A percentile compares a stretch with the other conserved stretches of the same genome.
Conservation (phyloP, 2,329 filamentous ascomycete genomes). For the Colletotrichum tofieldiae region DNA sequence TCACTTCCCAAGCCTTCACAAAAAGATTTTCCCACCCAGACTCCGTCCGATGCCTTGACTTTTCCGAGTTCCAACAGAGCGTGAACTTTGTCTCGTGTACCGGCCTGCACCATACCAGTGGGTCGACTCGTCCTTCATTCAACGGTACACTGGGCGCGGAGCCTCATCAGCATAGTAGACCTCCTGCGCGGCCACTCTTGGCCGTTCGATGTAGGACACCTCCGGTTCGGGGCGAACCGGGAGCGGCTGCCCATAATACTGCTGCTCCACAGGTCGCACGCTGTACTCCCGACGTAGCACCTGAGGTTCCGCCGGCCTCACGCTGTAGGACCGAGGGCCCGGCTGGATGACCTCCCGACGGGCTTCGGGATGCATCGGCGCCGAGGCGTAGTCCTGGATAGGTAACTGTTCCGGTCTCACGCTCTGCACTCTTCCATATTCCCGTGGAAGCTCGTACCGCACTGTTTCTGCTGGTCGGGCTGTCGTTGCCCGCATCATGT, state of each 20-base stretch:
- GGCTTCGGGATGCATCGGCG: slow-evolving; percentile 55
- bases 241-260: slow-evolving; percentile 58
- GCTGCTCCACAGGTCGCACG: slow-evolving; percentile 58
- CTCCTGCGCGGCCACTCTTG: slow-evolving; percentile 58
- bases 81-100: not conserved
- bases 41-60: not conserved
- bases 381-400: slow-evolving; percentile 65
- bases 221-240: slow-evolving; percentile 53
- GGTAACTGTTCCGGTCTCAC: slow-evolving; percentile 56
- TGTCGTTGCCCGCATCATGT: slow-evolving; percentile 70
- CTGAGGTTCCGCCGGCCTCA: slow-evolving; percentile 52
- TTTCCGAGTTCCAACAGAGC: not conserved
- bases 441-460: slow-evolving; percentile 58
- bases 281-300: slow-evolving; percentile 57
- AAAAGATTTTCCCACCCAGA: not conserved
- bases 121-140: not conserved
- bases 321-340: slow-evolving; percentile 49
- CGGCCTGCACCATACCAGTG: not conserved
- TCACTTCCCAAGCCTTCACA: not conserved
- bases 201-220: slow-evolving; percentile 62
- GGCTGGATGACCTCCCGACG: slow-evolving; percentile 52
- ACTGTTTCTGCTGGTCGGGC: slow-evolving; percentile 67
- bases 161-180: slow-evolving; percentile 63
- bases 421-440: slow-evolving; percentile 63
- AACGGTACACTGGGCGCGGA: slow-evolving; percentile 56